Conservation (phyloP, 768 basidiomycete genomes). For the Lactarius quietus region DNA sequence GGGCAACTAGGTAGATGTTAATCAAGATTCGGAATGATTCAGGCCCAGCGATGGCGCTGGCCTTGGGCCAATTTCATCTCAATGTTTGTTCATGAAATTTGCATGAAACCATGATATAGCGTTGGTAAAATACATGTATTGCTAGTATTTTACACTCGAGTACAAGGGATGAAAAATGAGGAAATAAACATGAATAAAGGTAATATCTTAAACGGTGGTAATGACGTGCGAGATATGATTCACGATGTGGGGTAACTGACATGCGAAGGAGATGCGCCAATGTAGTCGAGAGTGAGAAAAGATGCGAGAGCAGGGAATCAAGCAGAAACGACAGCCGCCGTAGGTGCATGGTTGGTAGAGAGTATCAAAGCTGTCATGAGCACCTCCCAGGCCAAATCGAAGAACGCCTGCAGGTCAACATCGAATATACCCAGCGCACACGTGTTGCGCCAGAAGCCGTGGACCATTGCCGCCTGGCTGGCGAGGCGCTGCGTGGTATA, state of each 20-base stretch:
- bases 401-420: constrained; percentile 41
- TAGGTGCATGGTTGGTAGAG: constrained; percentile 5
- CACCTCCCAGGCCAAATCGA: constrained; percentile 51
- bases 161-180: constrained; percentile 7
- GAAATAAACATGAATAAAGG: constrained; percentile 23
- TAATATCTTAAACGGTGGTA: not conserved
- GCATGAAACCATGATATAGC: not conserved
- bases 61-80: too few species aligned
- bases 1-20: too few species aligned
- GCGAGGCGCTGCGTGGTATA: constrained; percentile 36
- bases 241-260: not conserved
- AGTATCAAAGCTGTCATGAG: constrained; percentile 41
- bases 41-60: too few species aligned
- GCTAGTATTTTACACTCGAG: not conserved
- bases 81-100: too few species aligned
- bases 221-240: not conserved
- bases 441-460: constrained; percentile 51
- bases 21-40: too few species aligned
- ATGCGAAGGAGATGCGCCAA: not conserved
- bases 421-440: constrained; percentile 51
- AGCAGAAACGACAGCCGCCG: not conserved
- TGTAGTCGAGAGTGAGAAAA: not conserved
- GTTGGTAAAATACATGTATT: constrained; percentile 10
- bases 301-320: not conserved
- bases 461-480: constrained; percentile 35